Conservation (phyloP, 176 grass and related monocot genomes). For the Olyra latifolia region DNA sequence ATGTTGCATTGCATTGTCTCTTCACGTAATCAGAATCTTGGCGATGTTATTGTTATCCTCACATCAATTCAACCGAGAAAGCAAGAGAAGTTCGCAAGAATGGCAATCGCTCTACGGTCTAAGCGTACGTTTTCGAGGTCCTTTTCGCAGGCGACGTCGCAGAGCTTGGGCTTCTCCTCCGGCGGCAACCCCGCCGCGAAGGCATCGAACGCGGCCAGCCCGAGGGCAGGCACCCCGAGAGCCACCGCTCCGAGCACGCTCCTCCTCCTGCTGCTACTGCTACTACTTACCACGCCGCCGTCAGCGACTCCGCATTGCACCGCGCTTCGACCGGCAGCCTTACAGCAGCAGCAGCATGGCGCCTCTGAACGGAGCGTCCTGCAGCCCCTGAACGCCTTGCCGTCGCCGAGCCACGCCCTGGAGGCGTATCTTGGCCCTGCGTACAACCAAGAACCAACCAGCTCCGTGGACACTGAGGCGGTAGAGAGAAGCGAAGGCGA, state of each 20-base stretch:
- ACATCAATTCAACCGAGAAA: background rate
- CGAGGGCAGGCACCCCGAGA: slow-evolving; percentile 39
- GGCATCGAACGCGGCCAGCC: slow-evolving; percentile 30
- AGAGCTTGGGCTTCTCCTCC: slow-evolving; percentile 92
- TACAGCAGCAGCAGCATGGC: slow-evolving; percentile 24
- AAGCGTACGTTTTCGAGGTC: slow-evolving; percentile 90
- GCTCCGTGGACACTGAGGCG: background rate
- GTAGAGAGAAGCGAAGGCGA: background rate
- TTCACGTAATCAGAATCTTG: background rate
- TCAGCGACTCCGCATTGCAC: background rate
- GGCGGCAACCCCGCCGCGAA: slow-evolving; percentile 79
- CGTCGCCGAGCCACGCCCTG: slow-evolving; percentile 29
- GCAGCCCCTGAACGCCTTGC: background rate
- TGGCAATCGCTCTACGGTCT: background rate
- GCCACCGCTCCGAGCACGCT: slow-evolving; percentile 40
- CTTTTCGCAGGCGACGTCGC: slow-evolving; percentile 66
- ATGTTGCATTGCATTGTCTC: too few relatives aligned
- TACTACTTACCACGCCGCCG: background rate
- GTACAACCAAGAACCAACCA: background rate
- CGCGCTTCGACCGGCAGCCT: background rate
- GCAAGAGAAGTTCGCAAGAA: too few relatives aligned
- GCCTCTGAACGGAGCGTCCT: slow-evolving; percentile 19
- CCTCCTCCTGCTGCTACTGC: slow-evolving; percentile 29
- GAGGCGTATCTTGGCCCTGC: slow-evolving; percentile 44
- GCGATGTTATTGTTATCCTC: background rate